phyloP scores from a whole-genome alignment of 2,329 filamentous ascomycete genomes.

The Trichoderma lentiforme region DNA sequence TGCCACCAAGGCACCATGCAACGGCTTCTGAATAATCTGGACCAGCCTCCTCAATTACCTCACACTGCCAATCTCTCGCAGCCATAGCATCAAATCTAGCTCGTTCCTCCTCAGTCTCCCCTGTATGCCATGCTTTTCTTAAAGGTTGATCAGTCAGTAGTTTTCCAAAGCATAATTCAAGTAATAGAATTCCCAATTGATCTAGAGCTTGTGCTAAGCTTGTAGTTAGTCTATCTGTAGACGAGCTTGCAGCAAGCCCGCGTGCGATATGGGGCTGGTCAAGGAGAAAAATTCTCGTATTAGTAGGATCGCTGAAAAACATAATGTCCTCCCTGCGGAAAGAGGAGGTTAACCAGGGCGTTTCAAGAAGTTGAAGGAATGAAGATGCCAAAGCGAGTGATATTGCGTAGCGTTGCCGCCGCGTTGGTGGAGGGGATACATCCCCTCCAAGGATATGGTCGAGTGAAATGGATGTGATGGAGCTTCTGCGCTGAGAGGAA shows the following conservation, averaged over 20 bases:
- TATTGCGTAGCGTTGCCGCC: neutral
- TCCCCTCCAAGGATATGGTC: neutral
- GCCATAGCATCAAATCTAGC: neutral
- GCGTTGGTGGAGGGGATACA: neutral
- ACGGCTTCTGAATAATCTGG: neutral
- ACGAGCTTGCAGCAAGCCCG: neutral
- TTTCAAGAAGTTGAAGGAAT: neutral
- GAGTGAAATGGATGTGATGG: neutral
- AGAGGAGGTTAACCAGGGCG: neutral
- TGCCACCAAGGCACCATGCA: neutral
- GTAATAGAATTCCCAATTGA: neutral
- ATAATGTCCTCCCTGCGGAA: neutral
- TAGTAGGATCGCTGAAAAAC: neutral
- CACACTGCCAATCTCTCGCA: neutral
- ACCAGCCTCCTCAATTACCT: neutral
- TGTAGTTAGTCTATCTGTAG: neutral
- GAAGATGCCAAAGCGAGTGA: neutral
- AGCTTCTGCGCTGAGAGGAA: neutral
- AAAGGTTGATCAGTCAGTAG: neutral
- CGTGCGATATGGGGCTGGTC: neutral
- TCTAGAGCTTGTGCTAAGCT: neutral
- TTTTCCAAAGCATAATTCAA: neutral
- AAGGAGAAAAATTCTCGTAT: neutral
- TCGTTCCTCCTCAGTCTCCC: neutral
- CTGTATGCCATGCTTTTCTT: neutral